Percentiles rank a stretch among this genome's conserved stretches.
Evolutionary conservation across 805 yeast genomes (phyloP).

Genomic region (Candida khao-thaluensis): DNA sequence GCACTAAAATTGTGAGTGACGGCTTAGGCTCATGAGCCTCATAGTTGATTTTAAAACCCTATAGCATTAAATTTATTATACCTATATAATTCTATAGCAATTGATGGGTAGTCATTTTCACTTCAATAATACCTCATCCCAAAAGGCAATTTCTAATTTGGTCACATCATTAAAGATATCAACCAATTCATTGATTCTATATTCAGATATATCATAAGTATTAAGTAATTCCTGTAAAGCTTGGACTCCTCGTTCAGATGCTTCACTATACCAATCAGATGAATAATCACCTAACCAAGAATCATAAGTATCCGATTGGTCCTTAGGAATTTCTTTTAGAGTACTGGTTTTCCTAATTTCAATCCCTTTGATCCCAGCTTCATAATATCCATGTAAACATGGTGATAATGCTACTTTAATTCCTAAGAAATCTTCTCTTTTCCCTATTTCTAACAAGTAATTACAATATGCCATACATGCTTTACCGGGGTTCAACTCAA

Average conservation of each 20-base stretch:
- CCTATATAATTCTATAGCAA: too few species aligned
- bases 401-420: slow-evolving; percentile 71
- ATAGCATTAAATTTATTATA: too few species aligned
- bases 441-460: slow-evolving; percentile 54
- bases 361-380: slow-evolving; percentile 46
- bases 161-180: slow-evolving; percentile 61
- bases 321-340: slow-evolving; percentile 12
- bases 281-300: slow-evolving; percentile 66
- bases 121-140: slow-evolving; percentile 58
- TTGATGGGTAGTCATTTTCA: too few species aligned
- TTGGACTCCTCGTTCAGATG: slow-evolving; percentile 49
- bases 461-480: slow-evolving; percentile 64
- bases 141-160: slow-evolving; percentile 61
- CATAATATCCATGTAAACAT: slow-evolving; percentile 69
- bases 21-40: too few species aligned
- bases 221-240: slow-evolving; percentile 46
- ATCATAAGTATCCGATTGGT: slow-evolving; percentile 31
- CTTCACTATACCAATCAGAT: slow-evolving; percentile 55
- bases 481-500: slow-evolving; percentile 46
- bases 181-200: slow-evolving; percentile 50
- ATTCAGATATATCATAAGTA: slow-evolving; percentile 32
- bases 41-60: too few species aligned
- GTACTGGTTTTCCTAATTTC: slow-evolving; percentile 1
- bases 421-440: slow-evolving; percentile 57
- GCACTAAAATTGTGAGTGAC: background rate